Conservation (phyloP, 2,329 filamentous ascomycete species). For the Ascochyta fabae region DNA sequence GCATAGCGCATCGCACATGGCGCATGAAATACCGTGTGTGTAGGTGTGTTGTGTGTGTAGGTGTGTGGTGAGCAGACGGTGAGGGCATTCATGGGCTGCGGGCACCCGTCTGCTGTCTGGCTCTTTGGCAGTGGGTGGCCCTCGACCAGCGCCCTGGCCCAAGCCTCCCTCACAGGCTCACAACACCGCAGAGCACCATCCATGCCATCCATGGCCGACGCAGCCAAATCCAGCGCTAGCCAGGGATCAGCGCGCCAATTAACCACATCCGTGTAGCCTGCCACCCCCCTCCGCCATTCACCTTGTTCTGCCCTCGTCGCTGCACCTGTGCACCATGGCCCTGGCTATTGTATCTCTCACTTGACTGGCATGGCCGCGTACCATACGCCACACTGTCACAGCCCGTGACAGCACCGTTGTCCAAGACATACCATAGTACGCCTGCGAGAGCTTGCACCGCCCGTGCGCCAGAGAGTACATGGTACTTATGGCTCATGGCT, state of each 20-base stretch:
- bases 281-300: background rate
- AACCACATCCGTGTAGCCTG: constrained; percentile 9
- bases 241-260: constrained; percentile 25
- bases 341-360: too few relatives aligned
- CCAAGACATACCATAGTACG: too few relatives aligned
- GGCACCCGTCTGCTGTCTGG: background rate
- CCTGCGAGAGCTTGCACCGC: too few relatives aligned
- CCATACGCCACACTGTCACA: too few relatives aligned
- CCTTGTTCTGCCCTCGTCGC: background rate
- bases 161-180: background rate
- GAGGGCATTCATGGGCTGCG: background rate
- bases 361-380: too few relatives aligned
- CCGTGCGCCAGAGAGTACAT: too few relatives aligned
- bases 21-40: too few relatives aligned
- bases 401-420: too few relatives aligned
- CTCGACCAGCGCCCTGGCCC: background rate
- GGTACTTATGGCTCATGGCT: background rate
- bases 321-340: too few relatives aligned
- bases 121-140: background rate
- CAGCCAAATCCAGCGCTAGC: constrained; percentile 17
- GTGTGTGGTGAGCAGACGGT: background rate
- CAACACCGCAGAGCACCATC: constrained; percentile 9
- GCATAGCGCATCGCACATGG: too few relatives aligned
- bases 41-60: too few relatives aligned
- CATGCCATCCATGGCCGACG: background rate